Evolutionary conservation across 345 rosid genomes (phyloP), one percentile per base, ranked within the genome.

Genomic region (Excoecaria cochinchinensis): DNA sequence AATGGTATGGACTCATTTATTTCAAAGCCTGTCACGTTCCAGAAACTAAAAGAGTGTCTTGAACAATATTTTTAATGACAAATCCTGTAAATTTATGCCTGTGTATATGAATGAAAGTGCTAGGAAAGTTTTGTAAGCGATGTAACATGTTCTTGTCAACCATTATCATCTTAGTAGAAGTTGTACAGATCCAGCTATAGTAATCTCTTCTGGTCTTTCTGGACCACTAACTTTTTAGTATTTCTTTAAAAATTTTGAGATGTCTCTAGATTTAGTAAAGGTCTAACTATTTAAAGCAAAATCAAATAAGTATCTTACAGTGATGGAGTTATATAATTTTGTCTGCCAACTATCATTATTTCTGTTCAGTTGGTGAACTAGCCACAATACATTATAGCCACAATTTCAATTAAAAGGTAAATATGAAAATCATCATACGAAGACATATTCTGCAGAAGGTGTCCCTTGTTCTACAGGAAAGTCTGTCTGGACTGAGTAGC

Each of bases 1-100:
- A 95, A 91, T 60, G 99, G 99, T 58, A 95, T 95, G 95, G 95
- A 92, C 76, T 95, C 99, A 0, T 95, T 92, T 75, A 91, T 90
- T 68, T 92, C 99, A 12, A 92, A 95, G 79, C 99, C 99, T 22
- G 89, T 91, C 72, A 92, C 97, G 14, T 89, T 88, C 79, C 92
- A 88, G 72, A 95, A 92, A 74, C 81, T 92, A 47, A 90, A 82
- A 81, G 90, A 86, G 75, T 95, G 97, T 77, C 82, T 95, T 7
- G 89, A 86, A 67, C 85, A 89, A 76, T 87, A 89, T 79, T 74
- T 87, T 70, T 76, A 84, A 25, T 87, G 86, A 86, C 22, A 57
- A 55, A 74, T 66, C 69, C 73, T 75, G 89, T 84, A 84, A 82
- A 86, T 82, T 55, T 62, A 63, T 66, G 86, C 70, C 31, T 74